Evolutionary conservation across 2,329 filamentous ascomycete species (phyloP), one percentile per base, ranked within the genome.

Genomic region (Gaeumannomyces tritici): DNA sequence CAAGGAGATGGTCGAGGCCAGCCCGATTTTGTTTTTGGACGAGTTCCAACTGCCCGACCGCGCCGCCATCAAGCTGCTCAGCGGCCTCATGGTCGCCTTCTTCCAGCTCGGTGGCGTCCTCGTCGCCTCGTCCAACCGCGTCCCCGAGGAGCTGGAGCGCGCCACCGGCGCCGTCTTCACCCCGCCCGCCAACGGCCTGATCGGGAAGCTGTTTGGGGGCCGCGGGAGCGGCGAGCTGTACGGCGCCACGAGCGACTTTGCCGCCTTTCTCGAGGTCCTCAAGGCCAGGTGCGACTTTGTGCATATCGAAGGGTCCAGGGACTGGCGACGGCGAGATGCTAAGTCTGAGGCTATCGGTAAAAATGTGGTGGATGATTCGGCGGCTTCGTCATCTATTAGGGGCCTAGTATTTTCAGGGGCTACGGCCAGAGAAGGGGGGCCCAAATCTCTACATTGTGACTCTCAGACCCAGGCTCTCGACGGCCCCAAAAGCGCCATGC

Each of bases 41-140:
- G 90, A 95, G 71, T 93, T 95, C 65, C 90, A 95, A 70, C 80
- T 95, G 51, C 90, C 90, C 0, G 90, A 93, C 72, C 82, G 88
- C 66, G 89, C 87, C 2, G 84, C 89, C 2, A 89, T 86, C 68
- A 93, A 93, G 73, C 90, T 93, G 58, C 76, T 95, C 65, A 90
- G 88, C 64, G 89, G 89, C 68, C 79, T 95, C 2, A 87, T 95
- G 71, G 90, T 89, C 8, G 81, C 83, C 1, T 93, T 93, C 75
- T 93, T 93, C 70, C 89, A 93, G 65, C 80, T 93, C 3, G 90
- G 90, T 0, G 90, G 90, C 9, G 90, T 95, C 0, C 76, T 95
- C 21, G 81, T 95, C 51, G 90, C 89, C 0, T 92, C 89, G 0
- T 91, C 88, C 5, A 95, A 95, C 71, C 84, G 90, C 9, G 89